Conservation (phyloP, 208 protist genomes). For the Crithidia acanthocephali region DNA sequence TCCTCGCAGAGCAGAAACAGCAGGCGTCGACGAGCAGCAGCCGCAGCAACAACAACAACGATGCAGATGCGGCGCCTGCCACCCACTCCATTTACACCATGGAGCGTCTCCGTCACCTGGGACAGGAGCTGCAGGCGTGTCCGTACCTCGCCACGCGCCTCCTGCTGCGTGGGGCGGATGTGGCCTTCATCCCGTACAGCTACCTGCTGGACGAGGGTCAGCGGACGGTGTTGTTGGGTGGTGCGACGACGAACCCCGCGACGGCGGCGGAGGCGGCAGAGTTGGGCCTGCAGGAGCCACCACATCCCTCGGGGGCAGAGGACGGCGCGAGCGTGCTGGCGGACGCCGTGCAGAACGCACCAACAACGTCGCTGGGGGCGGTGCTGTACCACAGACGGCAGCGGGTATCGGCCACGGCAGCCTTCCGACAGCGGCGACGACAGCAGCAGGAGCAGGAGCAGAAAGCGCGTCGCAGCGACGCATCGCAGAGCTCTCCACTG, state of each 20-base stretch:
- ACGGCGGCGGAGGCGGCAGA: slow-evolving; percentile 41
- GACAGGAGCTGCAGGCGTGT: slow-evolving; percentile 64
- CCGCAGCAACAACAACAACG: slow-evolving; percentile 6
- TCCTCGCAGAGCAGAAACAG: slow-evolving; percentile 20
- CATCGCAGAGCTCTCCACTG: too few relatives aligned
- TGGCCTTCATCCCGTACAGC: slow-evolving; percentile 85
- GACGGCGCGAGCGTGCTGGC: too few relatives aligned
- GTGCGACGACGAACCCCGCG: slow-evolving; percentile 57
- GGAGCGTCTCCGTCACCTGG: slow-evolving; percentile 55
- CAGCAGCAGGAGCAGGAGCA: slow-evolving; percentile 15
- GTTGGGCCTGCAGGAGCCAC: neutral
- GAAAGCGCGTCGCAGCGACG: neutral
- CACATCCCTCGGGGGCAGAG: too few relatives aligned
- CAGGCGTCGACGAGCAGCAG: slow-evolving; percentile 6
- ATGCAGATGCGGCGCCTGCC: too few relatives aligned
- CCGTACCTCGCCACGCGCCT: slow-evolving; percentile 80
- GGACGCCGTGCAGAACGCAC: neutral
- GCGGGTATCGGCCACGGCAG: slow-evolving; percentile 21
- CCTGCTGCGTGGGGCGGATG: slow-evolving; percentile 67
- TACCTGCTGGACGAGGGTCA: slow-evolving; percentile 74
- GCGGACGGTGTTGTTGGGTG: slow-evolving; percentile 70
- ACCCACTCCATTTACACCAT: slow-evolving; percentile 38
- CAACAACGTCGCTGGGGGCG: slow-evolving; percentile 17
- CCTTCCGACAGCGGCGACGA: slow-evolving; percentile 8
- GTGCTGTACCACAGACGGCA: slow-evolving; percentile 35